Conservation (phyloP, 441 rosid species). For the Adansonia grandidieri region DNA sequence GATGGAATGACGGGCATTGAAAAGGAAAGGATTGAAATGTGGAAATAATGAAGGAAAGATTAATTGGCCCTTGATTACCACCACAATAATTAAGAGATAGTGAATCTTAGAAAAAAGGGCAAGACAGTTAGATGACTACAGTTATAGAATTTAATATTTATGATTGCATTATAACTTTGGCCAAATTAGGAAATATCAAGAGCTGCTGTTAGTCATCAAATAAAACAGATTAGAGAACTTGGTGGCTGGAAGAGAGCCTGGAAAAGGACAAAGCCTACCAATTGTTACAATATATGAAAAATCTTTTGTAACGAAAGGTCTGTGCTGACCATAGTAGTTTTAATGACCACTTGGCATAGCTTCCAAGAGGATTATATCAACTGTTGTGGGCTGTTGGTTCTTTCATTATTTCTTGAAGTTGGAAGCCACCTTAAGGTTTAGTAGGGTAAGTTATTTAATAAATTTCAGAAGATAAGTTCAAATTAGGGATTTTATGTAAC, state of each 20-base stretch:
- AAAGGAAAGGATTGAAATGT: background rate
- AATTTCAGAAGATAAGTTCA: background rate
- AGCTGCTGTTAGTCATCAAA: background rate
- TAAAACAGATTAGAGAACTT: slow-evolving; percentile 2
- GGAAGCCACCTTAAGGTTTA: background rate
- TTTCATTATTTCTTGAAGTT: slow-evolving; percentile 14
- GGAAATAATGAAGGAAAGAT: background rate
- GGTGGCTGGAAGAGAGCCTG: background rate
- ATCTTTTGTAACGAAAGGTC: background rate
- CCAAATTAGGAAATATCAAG: background rate
- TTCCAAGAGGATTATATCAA: background rate
- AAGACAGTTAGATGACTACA: background rate
- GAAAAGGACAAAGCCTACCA: background rate
- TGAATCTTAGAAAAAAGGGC: background rate
- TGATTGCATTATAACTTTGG: background rate
- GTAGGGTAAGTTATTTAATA: background rate
- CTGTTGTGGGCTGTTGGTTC: background rate
- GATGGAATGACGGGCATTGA: background rate
- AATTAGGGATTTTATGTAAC: background rate
- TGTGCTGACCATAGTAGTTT: background rate
- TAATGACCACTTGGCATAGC: background rate
- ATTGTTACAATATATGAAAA: background rate
- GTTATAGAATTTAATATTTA: background rate
- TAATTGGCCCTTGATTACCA: background rate
- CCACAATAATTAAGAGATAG: background rate